A percentile compares a stretch with the other conserved stretches of the same genome.
Evolutionary conservation across 495 filamentous ascomycete genomes (phyloP).

Genomic region (Talaromyces trachyspermus): DNA sequence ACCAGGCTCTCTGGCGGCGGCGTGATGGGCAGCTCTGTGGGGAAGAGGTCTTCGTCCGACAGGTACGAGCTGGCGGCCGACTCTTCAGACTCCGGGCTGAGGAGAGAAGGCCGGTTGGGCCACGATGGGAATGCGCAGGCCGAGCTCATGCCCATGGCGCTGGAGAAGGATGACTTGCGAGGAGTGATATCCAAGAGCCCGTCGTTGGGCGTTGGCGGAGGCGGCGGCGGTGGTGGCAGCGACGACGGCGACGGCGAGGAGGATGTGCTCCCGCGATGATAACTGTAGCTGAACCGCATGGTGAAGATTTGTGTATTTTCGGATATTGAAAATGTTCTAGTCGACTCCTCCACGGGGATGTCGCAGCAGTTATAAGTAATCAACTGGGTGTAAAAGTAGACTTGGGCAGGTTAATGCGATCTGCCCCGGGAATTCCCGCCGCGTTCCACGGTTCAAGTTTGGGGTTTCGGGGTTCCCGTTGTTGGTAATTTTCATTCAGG

Average conservation of each 20-base stretch:
- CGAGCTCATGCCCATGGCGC: conserved; percentile 31
- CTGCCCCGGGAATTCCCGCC: no score
- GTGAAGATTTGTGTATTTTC: not conserved
- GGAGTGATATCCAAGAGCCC: conserved; percentile 37
- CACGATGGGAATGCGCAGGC: conserved; percentile 49
- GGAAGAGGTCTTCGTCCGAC: conserved; percentile 46
- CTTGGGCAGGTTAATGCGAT: no score
- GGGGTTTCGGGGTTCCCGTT: no score
- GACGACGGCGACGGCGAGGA: conserved; percentile 27
- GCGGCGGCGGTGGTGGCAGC: conserved; percentile 29
- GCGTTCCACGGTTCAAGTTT: no score
- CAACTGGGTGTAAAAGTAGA: no score
- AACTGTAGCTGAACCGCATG: conserved; percentile 32
- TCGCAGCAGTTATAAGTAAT: no score
- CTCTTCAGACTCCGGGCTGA: conserved; percentile 26
- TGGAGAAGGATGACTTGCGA: conserved; percentile 42
- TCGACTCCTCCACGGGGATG: no score
- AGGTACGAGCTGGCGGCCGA: conserved; percentile 35
- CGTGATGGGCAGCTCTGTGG: conserved; percentile 25
- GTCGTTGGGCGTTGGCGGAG: conserved; percentile 34
- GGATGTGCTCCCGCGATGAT: conserved; percentile 17
- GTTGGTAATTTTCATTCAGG: no score
- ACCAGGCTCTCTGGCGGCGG: conserved; percentile 21
- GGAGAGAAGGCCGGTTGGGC: conserved; percentile 42
- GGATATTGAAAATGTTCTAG: no score